Base-by-base conservation (phyloP, 139 green algal genomes). In the Coelastrella sp. region DNA sequence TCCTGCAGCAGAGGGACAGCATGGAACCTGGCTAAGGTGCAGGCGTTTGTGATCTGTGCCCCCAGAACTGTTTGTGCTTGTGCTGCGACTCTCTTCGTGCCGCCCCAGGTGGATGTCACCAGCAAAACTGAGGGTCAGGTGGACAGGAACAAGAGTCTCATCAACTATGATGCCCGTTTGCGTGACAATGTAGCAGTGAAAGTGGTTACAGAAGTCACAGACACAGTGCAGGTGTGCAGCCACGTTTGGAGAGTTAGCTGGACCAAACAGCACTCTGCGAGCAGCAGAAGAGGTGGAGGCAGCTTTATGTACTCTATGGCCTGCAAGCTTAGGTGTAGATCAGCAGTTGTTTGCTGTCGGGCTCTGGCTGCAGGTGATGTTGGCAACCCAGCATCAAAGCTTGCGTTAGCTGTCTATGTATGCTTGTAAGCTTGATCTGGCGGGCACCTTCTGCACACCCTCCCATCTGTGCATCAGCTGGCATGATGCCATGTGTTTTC, bases 71-170 rank as follows among this genome's bases (percentile, higher is more conserved):
- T 4, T 70, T n/a, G 89, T 91, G 91, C 93, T 68, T 63, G 88
- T 95, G 10, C 25, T 96, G 95, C 86, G 94, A 96, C 58, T 93
- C 94, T 58, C 57, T 75, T n/a, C 57, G 73, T 49, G 35, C 35
- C 35, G 35, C 35, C 35, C 35, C 91, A 96, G 89, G 97, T 99
- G 73, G 98, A 99, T 91, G 97, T 99, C 24, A 99, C 97, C 24
- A 96, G 94, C 93, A 97, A 97, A 68, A 99, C 98, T 19, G 98
- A 99, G 95, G 97, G 97, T 78, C 95, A 95, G 84, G 93, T 94
- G 14, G 90, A 93, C 24, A 94, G 97, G 76, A 72, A 24, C 63
- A 60, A 88, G 91, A 87, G 98, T 78, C 94, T 98, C 22, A 94
- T 99, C 78, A 97, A 97, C 82, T 99, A 99, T 89, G 97, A 99